These are phyloP conservation scores for Amoebophrya sp. DNA, from an alignment of 169 alveolate species.

Conservation along the genomic window DNA sequence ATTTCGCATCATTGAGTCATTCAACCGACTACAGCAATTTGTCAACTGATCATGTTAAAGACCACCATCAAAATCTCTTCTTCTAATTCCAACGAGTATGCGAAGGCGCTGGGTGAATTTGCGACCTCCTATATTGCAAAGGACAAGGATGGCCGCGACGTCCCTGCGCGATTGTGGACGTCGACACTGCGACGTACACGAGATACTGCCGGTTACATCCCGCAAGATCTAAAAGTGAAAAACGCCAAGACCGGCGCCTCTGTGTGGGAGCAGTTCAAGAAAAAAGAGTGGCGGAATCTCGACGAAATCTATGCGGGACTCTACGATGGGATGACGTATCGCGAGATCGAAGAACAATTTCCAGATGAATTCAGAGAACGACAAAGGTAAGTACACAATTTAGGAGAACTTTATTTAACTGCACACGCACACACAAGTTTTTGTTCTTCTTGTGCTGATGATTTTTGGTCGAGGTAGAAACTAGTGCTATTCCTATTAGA, in stretches of 20 bases:
- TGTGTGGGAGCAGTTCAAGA: slow-evolving; percentile 13
- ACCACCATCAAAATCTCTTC: too few relatives aligned
- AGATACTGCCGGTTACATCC: background rate
- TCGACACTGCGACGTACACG: background rate
- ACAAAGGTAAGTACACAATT: too few relatives aligned
- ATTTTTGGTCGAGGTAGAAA: too few relatives aligned
- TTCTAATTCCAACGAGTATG: too few relatives aligned
- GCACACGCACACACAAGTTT: too few relatives aligned
- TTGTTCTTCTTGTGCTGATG: too few relatives aligned
- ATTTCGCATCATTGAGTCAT: too few relatives aligned
- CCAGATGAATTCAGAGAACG: background rate
- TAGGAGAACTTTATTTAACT: too few relatives aligned
- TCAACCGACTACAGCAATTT: too few relatives aligned
- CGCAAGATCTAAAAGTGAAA: background rate
- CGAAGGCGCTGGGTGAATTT: background rate
- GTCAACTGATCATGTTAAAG: too few relatives aligned
- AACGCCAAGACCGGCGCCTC: background rate
- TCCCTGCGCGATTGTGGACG: background rate
- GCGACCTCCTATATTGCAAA: background rate
- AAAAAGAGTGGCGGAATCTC: background rate
- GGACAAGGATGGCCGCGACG: background rate
- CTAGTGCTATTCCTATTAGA: too few relatives aligned
- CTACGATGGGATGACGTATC: background rate
- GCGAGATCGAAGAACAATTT: background rate
- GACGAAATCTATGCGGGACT: background rate